Percentiles rank a stretch among this genome's conserved stretches.
Evolutionary conservation across 2,329 filamentous ascomycete genomes (phyloP).

Genomic region (Ophiostoma tasmaniense): DNA sequence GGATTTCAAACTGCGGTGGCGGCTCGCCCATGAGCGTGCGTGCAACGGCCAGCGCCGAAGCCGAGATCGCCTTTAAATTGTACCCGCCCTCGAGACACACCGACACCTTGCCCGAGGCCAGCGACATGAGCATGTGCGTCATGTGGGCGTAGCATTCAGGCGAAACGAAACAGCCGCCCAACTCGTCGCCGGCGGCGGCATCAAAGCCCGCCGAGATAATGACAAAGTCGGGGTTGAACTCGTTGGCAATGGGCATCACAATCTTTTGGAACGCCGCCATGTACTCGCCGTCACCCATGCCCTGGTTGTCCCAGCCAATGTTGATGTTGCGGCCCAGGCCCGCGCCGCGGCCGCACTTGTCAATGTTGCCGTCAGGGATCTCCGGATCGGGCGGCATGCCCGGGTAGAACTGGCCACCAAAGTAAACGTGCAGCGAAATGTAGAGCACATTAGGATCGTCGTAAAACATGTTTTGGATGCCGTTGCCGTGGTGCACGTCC

Average conservation of each 20-base stretch:
- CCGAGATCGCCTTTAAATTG: slow-evolving; percentile 85
- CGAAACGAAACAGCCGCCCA: slow-evolving; percentile 87
- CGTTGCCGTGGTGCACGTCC: slow-evolving; percentile 78
- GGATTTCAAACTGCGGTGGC: slow-evolving; percentile 53
- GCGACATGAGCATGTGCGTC: slow-evolving; percentile 98
- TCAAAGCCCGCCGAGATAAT: slow-evolving; percentile 96
- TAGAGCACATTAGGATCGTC: slow-evolving; percentile 91
- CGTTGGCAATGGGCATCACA: slow-evolving; percentile 89
- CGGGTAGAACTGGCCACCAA: slow-evolving; percentile 79
- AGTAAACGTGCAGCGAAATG: slow-evolving; percentile 86
- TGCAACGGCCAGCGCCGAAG: slow-evolving; percentile 84
- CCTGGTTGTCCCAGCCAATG: slow-evolving; percentile 58
- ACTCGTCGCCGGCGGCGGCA: slow-evolving; percentile 83
- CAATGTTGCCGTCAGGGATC: slow-evolving; percentile 52
- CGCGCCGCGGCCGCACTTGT: slow-evolving; percentile 47
- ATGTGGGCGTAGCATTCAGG: slow-evolving; percentile 92
- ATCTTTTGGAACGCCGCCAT: slow-evolving; percentile 93
- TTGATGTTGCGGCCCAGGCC: slow-evolving; percentile 57
- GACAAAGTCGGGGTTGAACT: slow-evolving; percentile 89
- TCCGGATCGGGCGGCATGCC: slow-evolving; percentile 49
- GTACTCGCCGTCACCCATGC: slow-evolving; percentile 95
- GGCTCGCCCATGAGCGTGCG: slow-evolving; percentile 93
- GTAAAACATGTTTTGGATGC: slow-evolving; percentile 94
- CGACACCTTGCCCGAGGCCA: slow-evolving; percentile 80
- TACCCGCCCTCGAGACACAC: slow-evolving; percentile 96